Evolutionary conservation across 2,329 filamentous ascomycete species (phyloP), one percentile per base, ranked within the genome.

Genomic region (Scedosporium minutisporum): DNA sequence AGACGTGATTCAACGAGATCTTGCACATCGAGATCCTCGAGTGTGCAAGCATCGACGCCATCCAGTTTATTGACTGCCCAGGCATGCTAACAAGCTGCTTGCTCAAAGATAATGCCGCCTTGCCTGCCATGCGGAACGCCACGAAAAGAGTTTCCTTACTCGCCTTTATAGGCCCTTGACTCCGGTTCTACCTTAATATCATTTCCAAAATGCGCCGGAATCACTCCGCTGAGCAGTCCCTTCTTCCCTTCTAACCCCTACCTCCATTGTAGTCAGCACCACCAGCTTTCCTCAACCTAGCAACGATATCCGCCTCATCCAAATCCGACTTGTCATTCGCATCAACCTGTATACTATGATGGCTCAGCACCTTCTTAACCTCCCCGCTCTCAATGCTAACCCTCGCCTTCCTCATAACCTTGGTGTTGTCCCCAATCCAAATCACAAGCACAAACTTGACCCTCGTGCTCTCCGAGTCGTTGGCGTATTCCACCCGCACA

Each of bases 201-300:
- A 23, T 25, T 38, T 23, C 14, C 23, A 58, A 58, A 14, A 42
- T 16, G 10, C 27, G 25, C 57, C n/a, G 16, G 14, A n/a, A n/a
- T n/a, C n/a, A n/a, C 18, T 23, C 51, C 1, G 51, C 6, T 18
- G 21, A n/a, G n/a, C 44, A 48, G 44, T 48, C 44, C 16, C 16
- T n/a, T 23, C 44, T 12, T 23, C 42, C n/a, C 14, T 60, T 23
- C 57, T 57, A 85, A 7, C 83, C 85, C 65, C 85, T 74, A 10
- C 83, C 86, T 6, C 86, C 85, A 69, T 89, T 87, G 79, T 89
- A 90, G 73, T 89, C 87, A 16, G 87, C 87, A 38, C 87, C 87
- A 62, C 87, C 87, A 3, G 83, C 86, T 76, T 83, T 87, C 72
- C 87, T 77, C 74, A 89, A 73, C 69, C 81, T 75, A 64, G 79